phyloP scores from a whole-genome alignment of 805 yeast genomes.

The Zygosaccharomyces gambellarensis region DNA sequence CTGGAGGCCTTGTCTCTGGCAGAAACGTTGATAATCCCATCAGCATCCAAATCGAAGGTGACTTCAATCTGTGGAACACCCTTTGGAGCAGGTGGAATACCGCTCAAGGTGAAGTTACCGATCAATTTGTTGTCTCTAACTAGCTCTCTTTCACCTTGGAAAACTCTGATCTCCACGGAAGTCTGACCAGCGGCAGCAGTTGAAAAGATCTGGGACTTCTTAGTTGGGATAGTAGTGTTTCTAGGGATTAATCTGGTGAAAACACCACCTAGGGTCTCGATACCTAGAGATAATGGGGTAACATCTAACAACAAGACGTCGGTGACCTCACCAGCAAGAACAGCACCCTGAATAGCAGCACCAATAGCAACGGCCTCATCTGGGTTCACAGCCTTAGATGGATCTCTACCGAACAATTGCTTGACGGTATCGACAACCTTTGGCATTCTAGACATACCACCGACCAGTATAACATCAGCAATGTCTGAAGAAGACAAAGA shows the following conservation, averaged over 20 bases:
- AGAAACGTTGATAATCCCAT: constrained; percentile 93
- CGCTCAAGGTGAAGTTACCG: constrained; percentile 93
- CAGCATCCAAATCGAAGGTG: constrained; percentile 93
- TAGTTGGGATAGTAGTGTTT: constrained; percentile 94
- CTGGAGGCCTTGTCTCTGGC: constrained; percentile 91
- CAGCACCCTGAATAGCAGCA: constrained; percentile 98
- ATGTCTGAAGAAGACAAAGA: constrained; percentile 60
- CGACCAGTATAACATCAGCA: constrained; percentile 73
- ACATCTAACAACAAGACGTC: constrained; percentile 87
- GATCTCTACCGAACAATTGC: constrained; percentile 71
- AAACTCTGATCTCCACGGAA: constrained; percentile 93
- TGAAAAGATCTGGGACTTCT: constrained; percentile 93
- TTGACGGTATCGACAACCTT: constrained; percentile 66
- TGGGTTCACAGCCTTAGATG: constrained; percentile 90
- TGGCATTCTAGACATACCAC: constrained; percentile 92
- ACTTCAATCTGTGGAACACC: constrained; percentile 84
- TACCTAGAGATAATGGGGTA: constrained; percentile 84
- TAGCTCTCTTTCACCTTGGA: constrained; percentile 99
- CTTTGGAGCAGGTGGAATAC: constrained; percentile 82
- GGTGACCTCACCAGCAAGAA: constrained; percentile 88
- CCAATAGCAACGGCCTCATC: constrained; percentile 94
- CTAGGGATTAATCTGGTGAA: constrained; percentile 84
- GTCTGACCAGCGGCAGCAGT: constrained; percentile 97
- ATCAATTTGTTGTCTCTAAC: constrained; percentile 96
- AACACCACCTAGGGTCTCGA: constrained; percentile 97